These are phyloP conservation scores for Aechmea fasciata DNA, from an alignment of 176 grass and related monocot genomes.

Conservation along the genomic window DNA sequence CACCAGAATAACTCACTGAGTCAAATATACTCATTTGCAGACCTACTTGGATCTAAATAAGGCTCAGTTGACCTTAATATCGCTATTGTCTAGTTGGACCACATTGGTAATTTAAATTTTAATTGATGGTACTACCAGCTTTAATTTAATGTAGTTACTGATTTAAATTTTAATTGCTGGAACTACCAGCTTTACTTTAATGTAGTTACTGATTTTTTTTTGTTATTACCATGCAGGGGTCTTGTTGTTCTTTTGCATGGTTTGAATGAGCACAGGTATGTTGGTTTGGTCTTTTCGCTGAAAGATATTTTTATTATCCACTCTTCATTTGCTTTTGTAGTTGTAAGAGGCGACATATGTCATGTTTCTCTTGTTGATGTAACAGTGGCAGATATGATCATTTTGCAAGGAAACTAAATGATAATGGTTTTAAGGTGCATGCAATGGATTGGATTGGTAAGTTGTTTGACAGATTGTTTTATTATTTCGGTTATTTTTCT, in stretches of 20 bases:
- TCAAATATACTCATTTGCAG: too few species aligned
- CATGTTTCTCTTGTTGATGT: slow-evolving; percentile 2
- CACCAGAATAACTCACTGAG: too few species aligned
- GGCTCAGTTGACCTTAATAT: too few species aligned
- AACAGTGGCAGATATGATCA: slow-evolving; percentile 77
- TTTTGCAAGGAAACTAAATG: slow-evolving; percentile 69
- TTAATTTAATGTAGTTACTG: slow-evolving; percentile 18
- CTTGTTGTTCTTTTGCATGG: slow-evolving; percentile 77
- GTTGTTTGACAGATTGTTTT: background rate
- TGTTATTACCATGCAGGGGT: slow-evolving; percentile 37
- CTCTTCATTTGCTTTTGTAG: slow-evolving; percentile 1
- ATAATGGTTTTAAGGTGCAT: slow-evolving; percentile 73
- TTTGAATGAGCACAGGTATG: slow-evolving; percentile 88
- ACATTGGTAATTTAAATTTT: too few species aligned
- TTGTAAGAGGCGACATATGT: background rate
- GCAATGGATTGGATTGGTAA: slow-evolving; percentile 96
- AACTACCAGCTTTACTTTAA: slow-evolving; percentile 5
- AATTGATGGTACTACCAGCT: too few species aligned
- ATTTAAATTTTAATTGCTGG: too few species aligned
- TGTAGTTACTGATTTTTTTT: slow-evolving; percentile 14
- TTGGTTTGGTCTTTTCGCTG: background rate
- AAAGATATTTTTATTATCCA: slow-evolving; percentile 15
- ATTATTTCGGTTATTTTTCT: background rate
- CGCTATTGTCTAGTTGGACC: too few species aligned
- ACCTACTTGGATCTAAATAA: too few species aligned